Evolutionary conservation across 352 stramenopile genomes (phyloP).

Genomic region (Phytopythium vexans): DNA sequence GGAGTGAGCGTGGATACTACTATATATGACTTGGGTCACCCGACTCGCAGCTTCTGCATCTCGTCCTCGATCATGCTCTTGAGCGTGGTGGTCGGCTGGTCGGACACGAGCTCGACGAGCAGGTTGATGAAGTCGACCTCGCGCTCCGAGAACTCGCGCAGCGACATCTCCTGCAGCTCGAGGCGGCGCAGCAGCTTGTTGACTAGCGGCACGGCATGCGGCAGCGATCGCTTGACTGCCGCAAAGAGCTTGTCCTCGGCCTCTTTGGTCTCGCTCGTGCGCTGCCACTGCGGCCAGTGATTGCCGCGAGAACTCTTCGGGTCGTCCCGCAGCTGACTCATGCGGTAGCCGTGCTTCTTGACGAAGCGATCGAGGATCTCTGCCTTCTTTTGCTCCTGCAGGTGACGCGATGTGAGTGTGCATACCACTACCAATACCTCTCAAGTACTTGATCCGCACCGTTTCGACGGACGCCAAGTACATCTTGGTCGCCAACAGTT

Average conservation of each 20-base stretch:
- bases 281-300: constrained; percentile 39
- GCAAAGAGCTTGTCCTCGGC: constrained; percentile 55
- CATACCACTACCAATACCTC: background rate
- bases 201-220: constrained; percentile 60
- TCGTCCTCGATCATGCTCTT: constrained; percentile 72
- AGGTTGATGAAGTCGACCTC: constrained; percentile 84
- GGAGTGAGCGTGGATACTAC: too few species aligned
- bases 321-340: constrained; percentile 35
- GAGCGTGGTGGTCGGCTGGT: constrained; percentile 56
- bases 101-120: constrained; percentile 70
- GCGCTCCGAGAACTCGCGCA: constrained; percentile 68
- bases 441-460: constrained; percentile 12
- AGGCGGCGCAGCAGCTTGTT: constrained; percentile 70
- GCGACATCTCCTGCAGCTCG: constrained; percentile 67
- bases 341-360: constrained; percentile 73
- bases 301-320: constrained; percentile 63
- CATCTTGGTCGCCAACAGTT: constrained; percentile 64
- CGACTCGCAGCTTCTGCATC: constrained; percentile 49
- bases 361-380: constrained; percentile 78
- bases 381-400: constrained; percentile 65
- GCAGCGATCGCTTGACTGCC: constrained; percentile 57
- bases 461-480: constrained; percentile 68
- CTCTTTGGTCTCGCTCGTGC: constrained; percentile 35
- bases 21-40: constrained; percentile 1
- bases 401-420: background rate